These are phyloP conservation scores for Cantharellus cinnabarinus DNA, from an alignment of 768 basidiomycete genomes.

Conservation along the genomic window DNA sequence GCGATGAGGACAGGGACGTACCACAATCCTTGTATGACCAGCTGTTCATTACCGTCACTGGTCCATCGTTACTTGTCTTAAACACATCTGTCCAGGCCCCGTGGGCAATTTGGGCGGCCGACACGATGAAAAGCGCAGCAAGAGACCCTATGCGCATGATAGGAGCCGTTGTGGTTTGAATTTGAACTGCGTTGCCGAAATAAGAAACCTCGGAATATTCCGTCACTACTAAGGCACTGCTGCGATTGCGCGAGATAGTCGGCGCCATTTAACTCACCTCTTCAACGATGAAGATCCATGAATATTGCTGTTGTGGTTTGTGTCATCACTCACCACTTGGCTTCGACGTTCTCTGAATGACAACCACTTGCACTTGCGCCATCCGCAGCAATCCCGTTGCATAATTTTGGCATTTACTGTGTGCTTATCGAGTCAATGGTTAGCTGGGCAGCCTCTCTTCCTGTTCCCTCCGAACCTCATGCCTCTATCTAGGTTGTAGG, in stretches of 20 bases:
- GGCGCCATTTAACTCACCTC: not conserved
- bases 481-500: slow-evolving; percentile 19
- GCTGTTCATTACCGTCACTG: not conserved
- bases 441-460: slow-evolving; percentile 1
- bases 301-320: slow-evolving; percentile 55
- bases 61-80: not conserved
- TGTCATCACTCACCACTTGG: not conserved
- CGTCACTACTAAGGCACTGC: too few species aligned
- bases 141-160: not conserved
- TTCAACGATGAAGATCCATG: slow-evolving; percentile 30
- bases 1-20: not conserved
- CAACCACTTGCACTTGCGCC: not conserved
- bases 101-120: not conserved
- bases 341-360: not conserved
- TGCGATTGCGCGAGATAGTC: too few species aligned
- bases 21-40: not conserved
- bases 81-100: not conserved
- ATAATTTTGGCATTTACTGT: slow-evolving; percentile 79
- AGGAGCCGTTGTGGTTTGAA: too few species aligned
- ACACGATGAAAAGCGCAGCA: not conserved
- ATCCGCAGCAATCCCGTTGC: slow-evolving; percentile 50
- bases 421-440: slow-evolving; percentile 59
- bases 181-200: too few species aligned
- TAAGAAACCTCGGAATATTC: too few species aligned
- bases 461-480: not conserved